These are phyloP conservation scores for Tylopilus plumbeoviolaceoides DNA, from an alignment of 768 basidiomycete species.

Conservation along the genomic window DNA sequence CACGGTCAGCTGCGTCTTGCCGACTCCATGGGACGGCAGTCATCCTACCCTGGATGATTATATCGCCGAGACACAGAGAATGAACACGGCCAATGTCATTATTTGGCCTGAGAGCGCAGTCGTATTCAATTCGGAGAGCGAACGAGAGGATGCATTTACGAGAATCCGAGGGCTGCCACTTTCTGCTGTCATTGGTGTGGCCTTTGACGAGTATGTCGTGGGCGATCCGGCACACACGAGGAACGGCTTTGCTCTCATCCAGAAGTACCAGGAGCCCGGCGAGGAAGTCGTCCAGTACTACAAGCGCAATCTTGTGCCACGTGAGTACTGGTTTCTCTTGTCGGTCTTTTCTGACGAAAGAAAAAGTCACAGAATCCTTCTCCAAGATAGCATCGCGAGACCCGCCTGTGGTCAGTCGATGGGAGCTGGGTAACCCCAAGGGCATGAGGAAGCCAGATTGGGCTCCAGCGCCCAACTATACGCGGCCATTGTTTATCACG, in stretches of 20 bases:
- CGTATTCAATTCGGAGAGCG: slow-evolving; percentile 48
- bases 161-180: slow-evolving; percentile 31
- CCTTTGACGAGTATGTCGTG: slow-evolving; percentile 59
- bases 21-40: slow-evolving; percentile 40
- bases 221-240: slow-evolving; percentile 41
- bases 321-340: slow-evolving; percentile 39
- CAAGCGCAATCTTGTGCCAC: slow-evolving; percentile 73
- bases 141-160: slow-evolving; percentile 47
- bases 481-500: slow-evolving; percentile 56
- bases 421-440: slow-evolving; percentile 40
- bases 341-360: background rate
- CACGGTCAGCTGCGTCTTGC: slow-evolving; percentile 64
- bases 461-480: slow-evolving; percentile 38
- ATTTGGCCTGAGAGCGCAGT: slow-evolving; percentile 85
- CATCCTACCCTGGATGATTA: slow-evolving; percentile 55
- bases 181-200: slow-evolving; percentile 56
- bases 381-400: slow-evolving; percentile 48
- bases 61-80: slow-evolving; percentile 50
- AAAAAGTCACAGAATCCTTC: slow-evolving; percentile 74
- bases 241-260: slow-evolving; percentile 64
- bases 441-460: slow-evolving; percentile 40
- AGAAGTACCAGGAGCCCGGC: slow-evolving; percentile 31
- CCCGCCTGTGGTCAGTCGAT: slow-evolving; percentile 46
- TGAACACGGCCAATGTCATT: slow-evolving; percentile 51
- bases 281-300: slow-evolving; percentile 54